Evolutionary conservation across 1,284 basidiomycete genomes (phyloP).

Genomic region (Apiotrichum porosum): DNA sequence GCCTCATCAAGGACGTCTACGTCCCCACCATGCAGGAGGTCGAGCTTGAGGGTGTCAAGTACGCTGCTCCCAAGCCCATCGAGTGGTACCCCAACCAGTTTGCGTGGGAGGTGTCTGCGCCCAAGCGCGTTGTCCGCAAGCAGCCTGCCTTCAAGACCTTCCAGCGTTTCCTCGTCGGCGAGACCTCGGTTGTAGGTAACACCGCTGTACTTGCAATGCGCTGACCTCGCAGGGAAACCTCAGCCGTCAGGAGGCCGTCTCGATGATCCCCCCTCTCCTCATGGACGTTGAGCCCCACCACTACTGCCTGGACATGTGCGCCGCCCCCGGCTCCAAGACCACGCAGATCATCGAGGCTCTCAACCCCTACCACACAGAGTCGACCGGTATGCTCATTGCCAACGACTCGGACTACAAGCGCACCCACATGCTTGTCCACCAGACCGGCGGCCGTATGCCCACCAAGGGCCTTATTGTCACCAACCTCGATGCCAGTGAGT

Average conservation of each 20-base stretch:
- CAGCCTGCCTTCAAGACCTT: constrained; percentile 93
- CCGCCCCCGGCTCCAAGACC: constrained; percentile 92
- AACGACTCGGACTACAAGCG: constrained; percentile 73
- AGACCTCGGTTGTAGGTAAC: constrained; percentile 90
- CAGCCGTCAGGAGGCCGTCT: constrained; percentile 94
- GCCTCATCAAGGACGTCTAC: constrained; percentile 67
- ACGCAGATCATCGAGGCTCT: constrained; percentile 49
- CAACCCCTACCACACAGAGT: constrained; percentile 44
- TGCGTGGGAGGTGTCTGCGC: constrained; percentile 92
- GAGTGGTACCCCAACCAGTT: constrained; percentile 91
- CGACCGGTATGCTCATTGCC: constrained; percentile 47
- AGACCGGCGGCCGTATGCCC: constrained; percentile 81
- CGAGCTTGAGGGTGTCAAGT: constrained; percentile 63
- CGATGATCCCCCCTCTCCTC: constrained; percentile 95
- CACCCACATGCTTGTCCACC: constrained; percentile 95
- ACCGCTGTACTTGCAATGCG: neutral
- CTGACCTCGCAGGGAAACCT: constrained; percentile 70
- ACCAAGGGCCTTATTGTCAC: constrained; percentile 91
- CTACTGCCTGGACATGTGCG: constrained; percentile 90
- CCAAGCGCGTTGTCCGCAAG: constrained; percentile 84
- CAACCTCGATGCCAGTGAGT: constrained; percentile 77
- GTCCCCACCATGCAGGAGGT: constrained; percentile 72
- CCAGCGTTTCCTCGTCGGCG: constrained; percentile 93
- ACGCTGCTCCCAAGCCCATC: constrained; percentile 73
- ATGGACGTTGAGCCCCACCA: constrained; percentile 92